Conservation (phyloP, 345 rosid genomes). For the Populus davidiana region DNA sequence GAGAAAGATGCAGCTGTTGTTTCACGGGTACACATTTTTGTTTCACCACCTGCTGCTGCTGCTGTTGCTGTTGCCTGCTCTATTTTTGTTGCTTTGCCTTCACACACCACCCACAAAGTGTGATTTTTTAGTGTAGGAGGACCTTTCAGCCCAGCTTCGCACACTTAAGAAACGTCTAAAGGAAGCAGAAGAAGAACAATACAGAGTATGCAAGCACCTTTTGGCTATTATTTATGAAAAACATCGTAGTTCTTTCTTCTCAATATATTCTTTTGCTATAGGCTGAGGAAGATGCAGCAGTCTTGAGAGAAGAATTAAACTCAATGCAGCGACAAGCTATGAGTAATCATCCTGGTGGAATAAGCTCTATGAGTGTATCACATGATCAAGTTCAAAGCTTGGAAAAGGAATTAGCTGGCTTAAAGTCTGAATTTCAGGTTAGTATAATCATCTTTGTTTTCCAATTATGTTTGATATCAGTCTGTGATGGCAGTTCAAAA, state of each 20-base stretch:
- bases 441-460: slow-evolving; percentile 8
- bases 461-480: background rate
- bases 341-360: slow-evolving; percentile 48
- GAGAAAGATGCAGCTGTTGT: slow-evolving; percentile 99
- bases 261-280: slow-evolving; percentile 29
- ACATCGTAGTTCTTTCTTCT: slow-evolving; percentile 2
- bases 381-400: slow-evolving; percentile 55
- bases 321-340: slow-evolving; percentile 70
- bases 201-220: slow-evolving; percentile 49
- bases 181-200: slow-evolving; percentile 94
- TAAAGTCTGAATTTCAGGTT: slow-evolving; percentile 75
- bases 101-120: slow-evolving; percentile 18
- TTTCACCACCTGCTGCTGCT: background rate
- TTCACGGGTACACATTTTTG: slow-evolving; percentile 53
- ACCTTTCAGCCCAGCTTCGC: slow-evolving; percentile 88
- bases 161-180: slow-evolving; percentile 73
- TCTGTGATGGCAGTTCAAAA: slow-evolving; percentile 31
- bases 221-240: slow-evolving; percentile 8
- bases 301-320: slow-evolving; percentile 93
- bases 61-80: background rate
- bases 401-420: slow-evolving; percentile 67
- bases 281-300: slow-evolving; percentile 99
- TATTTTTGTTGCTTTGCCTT: slow-evolving; percentile 1
- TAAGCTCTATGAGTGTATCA: slow-evolving; percentile 38
- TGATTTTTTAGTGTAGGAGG: slow-evolving; percentile 66